Base-by-base conservation (phyloP, 805 yeast species). In the Metschnikowia peoriensis region DNA sequence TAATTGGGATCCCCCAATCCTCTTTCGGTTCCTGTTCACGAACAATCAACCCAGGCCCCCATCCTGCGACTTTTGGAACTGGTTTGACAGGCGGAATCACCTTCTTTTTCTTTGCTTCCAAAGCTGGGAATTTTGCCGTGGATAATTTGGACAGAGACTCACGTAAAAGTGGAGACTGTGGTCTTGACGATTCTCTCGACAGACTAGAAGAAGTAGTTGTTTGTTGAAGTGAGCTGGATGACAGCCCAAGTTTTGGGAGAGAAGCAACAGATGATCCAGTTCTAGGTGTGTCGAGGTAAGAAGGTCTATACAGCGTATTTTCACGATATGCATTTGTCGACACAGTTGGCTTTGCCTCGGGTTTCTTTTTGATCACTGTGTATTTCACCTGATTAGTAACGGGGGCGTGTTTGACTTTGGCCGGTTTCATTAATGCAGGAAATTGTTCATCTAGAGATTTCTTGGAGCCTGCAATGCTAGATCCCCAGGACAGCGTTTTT, bases 21-120 rank as follows among this genome's bases (percentile, higher is more conserved):
- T 50, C 47, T 22, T 46, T 46, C 6, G 49, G 49, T 16, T 37
- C 46, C 2, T 55, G 54, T 32, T 45, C 53, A 4, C 51, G 44
- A 2, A 52, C 40, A 7, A 51, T 43, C 38, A 55, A 47, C 6
- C 59, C 57, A 22, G 39, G 52, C 14, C 61, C 62, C 63, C 63
- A 60, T 6, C 52, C 46, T 3, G 55, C 32, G 4, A 54, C 50
- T 17, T 54, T 44, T 14, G 52, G 50, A 1, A 76, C 66, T 7
- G 84, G 82, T 45, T 82, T 83, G 4, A 86, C 88, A 40, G 87
- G 75, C 2, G 91, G 89, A 49, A 80, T 74, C 8, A 55, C 59
- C 51, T 61, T 68, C 53, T 69, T 71, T 46, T 67, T 61, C 62
- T 77, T 79, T 53, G 67, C 52, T 16, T 41, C 70, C 38, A 79